These are phyloP conservation scores for Mycena haematopus DNA, from an alignment of 768 basidiomycete species.

Conservation along the genomic window DNA sequence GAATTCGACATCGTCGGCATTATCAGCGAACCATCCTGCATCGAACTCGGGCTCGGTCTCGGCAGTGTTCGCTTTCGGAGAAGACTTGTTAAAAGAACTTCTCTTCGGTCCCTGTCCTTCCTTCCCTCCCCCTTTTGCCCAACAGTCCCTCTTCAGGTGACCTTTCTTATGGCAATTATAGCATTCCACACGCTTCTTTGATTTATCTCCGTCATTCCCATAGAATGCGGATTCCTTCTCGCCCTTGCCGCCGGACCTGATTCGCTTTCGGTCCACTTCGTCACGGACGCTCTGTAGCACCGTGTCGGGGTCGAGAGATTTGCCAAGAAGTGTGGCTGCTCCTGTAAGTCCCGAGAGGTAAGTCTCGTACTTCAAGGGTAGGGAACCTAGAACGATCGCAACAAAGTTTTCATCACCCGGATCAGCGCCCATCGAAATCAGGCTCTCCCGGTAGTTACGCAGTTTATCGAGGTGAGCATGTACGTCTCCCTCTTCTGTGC, in stretches of 20 bases:
- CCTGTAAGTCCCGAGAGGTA: not conserved
- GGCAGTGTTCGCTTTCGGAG: not conserved
- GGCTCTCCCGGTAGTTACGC: slow-evolving; percentile 28
- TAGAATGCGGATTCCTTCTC: not conserved
- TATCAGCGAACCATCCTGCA: not conserved
- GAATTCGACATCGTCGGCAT: not conserved
- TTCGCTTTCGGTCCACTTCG: not conserved
- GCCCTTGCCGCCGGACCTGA: not conserved
- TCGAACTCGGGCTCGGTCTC: not conserved
- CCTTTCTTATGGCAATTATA: slow-evolving; percentile 4
- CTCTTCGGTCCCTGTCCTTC: not conserved
- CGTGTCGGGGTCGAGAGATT: not conserved
- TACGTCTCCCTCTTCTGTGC: not conserved
- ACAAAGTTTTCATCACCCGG: not conserved
- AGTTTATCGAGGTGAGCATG: slow-evolving; percentile 1
- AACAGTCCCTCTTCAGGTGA: not conserved
- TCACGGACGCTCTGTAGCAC: not conserved
- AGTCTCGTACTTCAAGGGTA: not conserved
- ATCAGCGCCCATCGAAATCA: not conserved
- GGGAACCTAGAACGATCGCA: not conserved
- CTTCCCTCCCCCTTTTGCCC: not conserved
- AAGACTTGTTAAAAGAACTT: too few species aligned
- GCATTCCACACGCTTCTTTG: not conserved
- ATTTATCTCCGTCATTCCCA: not conserved
- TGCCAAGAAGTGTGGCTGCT: not conserved